Evolutionary conservation across 1,284 basidiomycete genomes (phyloP), one percentile per base, ranked within the genome.

Genomic region (Apiotrichum laibachii): DNA sequence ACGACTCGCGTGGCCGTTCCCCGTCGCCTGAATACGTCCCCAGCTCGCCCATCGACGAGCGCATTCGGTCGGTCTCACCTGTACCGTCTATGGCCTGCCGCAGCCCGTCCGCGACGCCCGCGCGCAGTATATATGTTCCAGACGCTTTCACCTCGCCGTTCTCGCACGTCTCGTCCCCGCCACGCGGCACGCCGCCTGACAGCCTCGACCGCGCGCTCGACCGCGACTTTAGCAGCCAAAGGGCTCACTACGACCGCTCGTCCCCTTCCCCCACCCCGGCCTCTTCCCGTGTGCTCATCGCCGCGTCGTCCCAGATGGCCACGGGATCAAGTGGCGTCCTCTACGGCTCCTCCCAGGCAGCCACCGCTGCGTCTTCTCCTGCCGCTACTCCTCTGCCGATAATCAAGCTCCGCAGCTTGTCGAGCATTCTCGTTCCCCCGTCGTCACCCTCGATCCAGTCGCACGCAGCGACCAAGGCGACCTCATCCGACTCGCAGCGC

Each of bases 401-500:
- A 11, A 11, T 10, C 5, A 53, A 44, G n/a, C 19, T 53, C 12
- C 22, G 51, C 1, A 43, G 51, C 33, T 6, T 53, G 6, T 34
- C 51, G 2, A 33, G 19, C 15, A n/a, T 54, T n/a, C 62, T 69
- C 19, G 62, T 67, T 11, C 64, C 67, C 5, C 56, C 56, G 2
- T 66, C 67, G 9, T 67, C 65, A 5, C 61, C 66, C 13, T 40
- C 53, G 7, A 11, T 50, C 12, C 26, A 22, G 22, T 16, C 37
- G 5, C 15, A 9, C 18, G 35, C 35, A 2, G 37, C 40, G 5
- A 42, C 37, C 21, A 51, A 34, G 16, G 51, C 10, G 9, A 26
- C 47, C 11, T 65, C 66, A 13, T 72, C 68, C 42, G 75, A 74
- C 50, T 65, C 65, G 26, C 26, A 31, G 26, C 26, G 26, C 26